phyloP scores from a whole-genome alignment of 306 rosid species.

The Mimosa pudica region DNA sequence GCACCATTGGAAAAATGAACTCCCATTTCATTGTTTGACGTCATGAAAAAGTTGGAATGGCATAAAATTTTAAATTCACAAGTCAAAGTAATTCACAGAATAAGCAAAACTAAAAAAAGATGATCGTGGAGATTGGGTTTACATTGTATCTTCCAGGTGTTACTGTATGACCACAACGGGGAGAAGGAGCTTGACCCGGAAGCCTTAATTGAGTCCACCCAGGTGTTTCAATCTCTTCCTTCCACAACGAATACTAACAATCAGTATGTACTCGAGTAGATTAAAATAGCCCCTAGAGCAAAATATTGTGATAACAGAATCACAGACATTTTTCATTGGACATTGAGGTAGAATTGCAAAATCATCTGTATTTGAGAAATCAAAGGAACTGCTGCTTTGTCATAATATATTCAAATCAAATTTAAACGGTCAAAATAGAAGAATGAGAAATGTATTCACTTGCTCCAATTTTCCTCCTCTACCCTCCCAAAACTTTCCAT shows the following conservation, averaged over 20 bases:
- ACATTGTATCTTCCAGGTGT: conserved; percentile 89
- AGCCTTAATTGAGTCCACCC: conserved; percentile 98
- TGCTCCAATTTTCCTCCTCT: neutral
- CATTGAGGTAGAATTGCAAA: conserved; percentile 11
- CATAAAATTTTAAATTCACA: conserved; percentile 17
- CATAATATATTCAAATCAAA: conserved; percentile 4
- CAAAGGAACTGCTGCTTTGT: neutral
- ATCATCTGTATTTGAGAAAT: neutral
- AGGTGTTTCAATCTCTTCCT: conserved; percentile 90
- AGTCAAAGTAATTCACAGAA: conserved; percentile 25
- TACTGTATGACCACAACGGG: conserved; percentile 91
- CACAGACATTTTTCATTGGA: conserved; percentile 10
- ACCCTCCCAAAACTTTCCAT: neutral
- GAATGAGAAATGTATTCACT: neutral
- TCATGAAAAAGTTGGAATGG: conserved; percentile 9
- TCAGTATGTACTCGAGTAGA: conserved; percentile 34
- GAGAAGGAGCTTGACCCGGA: conserved; percentile 97
- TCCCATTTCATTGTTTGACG: conserved; percentile 17
- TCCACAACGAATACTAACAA: conserved; percentile 63
- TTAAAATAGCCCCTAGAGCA: conserved; percentile 23
- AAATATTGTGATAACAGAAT: conserved; percentile 4
- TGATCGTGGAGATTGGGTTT: conserved; percentile 39
- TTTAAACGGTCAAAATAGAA: neutral
- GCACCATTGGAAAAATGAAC: neutral
- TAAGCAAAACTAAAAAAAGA: conserved; percentile 22